These are phyloP conservation scores for Rhizomucor pusillus DNA, from an alignment of 371 early-diverging fungal species.

Conservation along the genomic window DNA sequence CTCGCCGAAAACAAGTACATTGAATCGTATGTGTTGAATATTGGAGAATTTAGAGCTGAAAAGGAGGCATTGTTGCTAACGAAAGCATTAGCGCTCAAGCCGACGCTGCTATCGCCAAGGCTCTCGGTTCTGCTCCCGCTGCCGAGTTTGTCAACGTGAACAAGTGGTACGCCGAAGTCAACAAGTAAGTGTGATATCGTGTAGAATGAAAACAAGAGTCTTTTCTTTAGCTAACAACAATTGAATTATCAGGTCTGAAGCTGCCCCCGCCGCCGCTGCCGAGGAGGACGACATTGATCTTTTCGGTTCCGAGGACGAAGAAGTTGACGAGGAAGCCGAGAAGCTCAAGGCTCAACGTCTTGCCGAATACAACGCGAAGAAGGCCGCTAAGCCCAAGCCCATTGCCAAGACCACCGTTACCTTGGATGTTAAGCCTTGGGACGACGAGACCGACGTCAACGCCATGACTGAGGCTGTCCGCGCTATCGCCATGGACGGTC, in stretches of 20 bases:
- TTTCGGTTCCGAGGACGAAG: constrained; percentile 91
- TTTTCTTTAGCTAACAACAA: too few species aligned
- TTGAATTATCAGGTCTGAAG: constrained; percentile 28
- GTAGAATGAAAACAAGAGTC: too few species aligned
- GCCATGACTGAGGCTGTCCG: constrained; percentile 75
- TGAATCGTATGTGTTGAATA: constrained; percentile 52
- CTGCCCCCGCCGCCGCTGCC: constrained; percentile 49
- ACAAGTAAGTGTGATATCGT: constrained; percentile 33
- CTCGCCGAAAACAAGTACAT: constrained; percentile 74
- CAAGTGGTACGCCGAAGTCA: constrained; percentile 45
- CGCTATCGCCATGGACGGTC: constrained; percentile 82
- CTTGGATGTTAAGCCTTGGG: constrained; percentile 97
- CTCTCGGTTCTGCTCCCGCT: constrained; percentile 42
- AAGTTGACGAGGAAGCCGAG: constrained; percentile 91
- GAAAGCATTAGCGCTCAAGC: constrained; percentile 28
- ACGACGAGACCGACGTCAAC: constrained; percentile 90
- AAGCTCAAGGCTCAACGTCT: constrained; percentile 84
- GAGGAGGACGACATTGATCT: constrained; percentile 96
- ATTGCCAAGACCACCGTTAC: constrained; percentile 92
- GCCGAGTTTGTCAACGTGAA: constrained; percentile 35
- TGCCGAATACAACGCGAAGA: constrained; percentile 91
- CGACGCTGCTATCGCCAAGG: constrained; percentile 42
- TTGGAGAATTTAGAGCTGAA: neutral
- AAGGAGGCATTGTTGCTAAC: neutral
- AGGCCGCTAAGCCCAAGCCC: constrained; percentile 89